phyloP scores from a whole-genome alignment of 306 rosid genomes.

The Lotus japonicus region DNA sequence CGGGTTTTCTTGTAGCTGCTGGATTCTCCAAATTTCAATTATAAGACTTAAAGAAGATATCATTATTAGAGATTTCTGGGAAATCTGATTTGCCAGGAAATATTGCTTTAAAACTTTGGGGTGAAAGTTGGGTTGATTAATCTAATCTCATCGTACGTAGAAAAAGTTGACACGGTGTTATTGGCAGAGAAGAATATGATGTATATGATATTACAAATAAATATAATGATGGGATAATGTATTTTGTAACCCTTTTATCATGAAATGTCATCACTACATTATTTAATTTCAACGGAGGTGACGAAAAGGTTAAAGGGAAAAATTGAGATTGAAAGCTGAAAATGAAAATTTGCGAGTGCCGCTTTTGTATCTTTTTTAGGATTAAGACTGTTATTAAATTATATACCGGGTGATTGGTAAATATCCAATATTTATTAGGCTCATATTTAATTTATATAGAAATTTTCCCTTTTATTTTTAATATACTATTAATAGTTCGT shows the following conservation, averaged over 20 bases:
- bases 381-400: too few relatives aligned
- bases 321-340: background rate
- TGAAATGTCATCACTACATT: slow-evolving; percentile 19
- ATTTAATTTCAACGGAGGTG: background rate
- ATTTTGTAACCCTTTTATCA: slow-evolving; percentile 22
- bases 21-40: slow-evolving; percentile 3
- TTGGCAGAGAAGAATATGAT: too few relatives aligned
- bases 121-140: background rate
- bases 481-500: too few relatives aligned
- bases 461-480: too few relatives aligned
- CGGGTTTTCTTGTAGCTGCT: too few relatives aligned
- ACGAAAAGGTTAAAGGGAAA: background rate
- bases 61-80: background rate
- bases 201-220: background rate
- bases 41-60: slow-evolving; percentile 6
- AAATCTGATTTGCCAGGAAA: background rate
- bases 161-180: background rate
- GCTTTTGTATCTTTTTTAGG: background rate
- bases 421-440: background rate
- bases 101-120: background rate
- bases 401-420: background rate
- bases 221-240: background rate
- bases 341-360: slow-evolving; percentile 8
- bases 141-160: background rate
- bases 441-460: too few relatives aligned